phyloP scores from a whole-genome alignment of 2,329 filamentous ascomycete species.

The Geoglossum cookeanum region DNA sequence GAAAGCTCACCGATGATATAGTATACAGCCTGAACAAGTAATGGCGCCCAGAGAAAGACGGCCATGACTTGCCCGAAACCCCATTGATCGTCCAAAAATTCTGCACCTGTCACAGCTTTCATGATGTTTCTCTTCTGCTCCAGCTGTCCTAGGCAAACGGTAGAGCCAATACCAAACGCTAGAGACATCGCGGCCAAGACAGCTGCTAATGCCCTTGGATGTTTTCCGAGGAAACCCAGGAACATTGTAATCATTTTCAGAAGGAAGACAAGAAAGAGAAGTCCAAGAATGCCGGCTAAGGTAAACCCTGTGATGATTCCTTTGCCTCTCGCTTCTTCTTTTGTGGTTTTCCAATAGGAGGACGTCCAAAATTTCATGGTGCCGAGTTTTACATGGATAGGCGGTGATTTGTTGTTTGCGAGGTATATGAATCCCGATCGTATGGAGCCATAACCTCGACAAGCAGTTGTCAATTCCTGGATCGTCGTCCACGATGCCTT shows the following conservation, averaged over 20 bases:
- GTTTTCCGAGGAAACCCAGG: neutral
- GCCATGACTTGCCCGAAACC: neutral
- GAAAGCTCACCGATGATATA: neutral
- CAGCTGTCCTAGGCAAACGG: neutral
- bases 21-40: neutral
- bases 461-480: neutral
- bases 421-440: neutral
- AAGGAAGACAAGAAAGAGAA: no score
- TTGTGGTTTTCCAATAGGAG: no score
- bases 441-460: neutral
- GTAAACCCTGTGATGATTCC: no score
- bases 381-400: neutral
- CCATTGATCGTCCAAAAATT: neutral
- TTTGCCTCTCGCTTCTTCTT: no score
- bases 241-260: no score
- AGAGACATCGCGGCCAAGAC: neutral
- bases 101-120: neutral
- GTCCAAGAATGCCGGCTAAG: no score
- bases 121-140: neutral
- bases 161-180: neutral
- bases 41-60: neutral
- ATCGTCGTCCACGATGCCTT: neutral
- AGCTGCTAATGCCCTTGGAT: neutral
- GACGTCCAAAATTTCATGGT: no score
- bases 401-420: neutral